Base-by-base conservation (phyloP, 2,329 filamentous ascomycete genomes). In the Dactylella cylindrospora region DNA sequence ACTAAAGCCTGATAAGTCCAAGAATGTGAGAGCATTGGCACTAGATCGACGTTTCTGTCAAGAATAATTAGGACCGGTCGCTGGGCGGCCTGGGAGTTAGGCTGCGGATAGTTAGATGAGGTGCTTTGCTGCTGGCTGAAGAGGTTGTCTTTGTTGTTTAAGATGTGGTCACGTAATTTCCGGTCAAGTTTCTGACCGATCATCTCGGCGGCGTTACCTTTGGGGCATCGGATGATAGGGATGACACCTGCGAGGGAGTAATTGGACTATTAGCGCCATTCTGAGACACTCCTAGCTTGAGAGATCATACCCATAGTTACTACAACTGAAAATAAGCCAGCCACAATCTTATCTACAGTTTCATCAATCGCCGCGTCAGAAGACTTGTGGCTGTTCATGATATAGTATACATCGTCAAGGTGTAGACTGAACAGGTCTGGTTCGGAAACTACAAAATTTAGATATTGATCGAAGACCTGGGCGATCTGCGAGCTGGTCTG, bases 1-100 rank as follows among this genome's bases (percentile, higher is more conserved):
- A 70, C 82, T 19, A 70, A 55, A 9, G 68, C 65, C 44, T 70
- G 68, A 20, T 70, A 86, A 3, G 83, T 90, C 86, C 86, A 90
- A 1, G 90, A 96, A 74, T 98, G 93, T 10, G 91, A 96, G n/a
- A 98, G 80, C 93, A 98, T 97, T 2, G 93, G 90, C 66, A 95
- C 89, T 47, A 98, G 76, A 73, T 98, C 93, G 36, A 98, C 84
- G 70, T 96, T 97, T 67, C 93, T 85, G 74, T 98, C 93, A 40
- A 97, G 85, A 46, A 98, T 86, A 67, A 98, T 83, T 38, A 98
- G 81, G 0, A 97, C 89, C 0, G 94, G 93, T 41, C 94, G 79
- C 19, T 88, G 87, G 6, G 84, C 81, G 1, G 85, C 80, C 80
- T 79, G 1, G 79, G 73, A 5, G 78, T 74, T n/a, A 78, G 76